phyloP scores from a whole-genome alignment of 495 filamentous ascomycete genomes.

The Podospora sp. region DNA sequence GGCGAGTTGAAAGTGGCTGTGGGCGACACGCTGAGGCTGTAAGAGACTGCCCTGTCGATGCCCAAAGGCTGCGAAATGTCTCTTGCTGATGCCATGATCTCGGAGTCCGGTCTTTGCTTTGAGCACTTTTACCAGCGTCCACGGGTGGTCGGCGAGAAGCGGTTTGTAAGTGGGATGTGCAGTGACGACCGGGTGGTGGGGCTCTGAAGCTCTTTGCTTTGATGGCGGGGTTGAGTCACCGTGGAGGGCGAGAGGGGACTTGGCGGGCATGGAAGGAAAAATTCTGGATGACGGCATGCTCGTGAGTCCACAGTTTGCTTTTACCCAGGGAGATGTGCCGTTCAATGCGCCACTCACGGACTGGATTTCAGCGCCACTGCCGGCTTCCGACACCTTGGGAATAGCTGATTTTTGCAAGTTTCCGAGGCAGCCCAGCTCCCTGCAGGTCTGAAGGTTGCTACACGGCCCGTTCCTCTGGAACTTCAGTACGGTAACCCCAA shows the following conservation, averaged over 20 bases:
- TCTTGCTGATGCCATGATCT: conserved; percentile 43
- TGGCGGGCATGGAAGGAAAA: conserved; percentile 23
- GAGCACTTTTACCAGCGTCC: neutral
- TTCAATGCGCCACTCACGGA: neutral
- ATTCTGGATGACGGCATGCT: conserved; percentile 34
- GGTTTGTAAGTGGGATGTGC: neutral
- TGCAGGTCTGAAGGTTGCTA: neutral
- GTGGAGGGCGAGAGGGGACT: conserved; percentile 1
- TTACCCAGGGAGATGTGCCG: neutral
- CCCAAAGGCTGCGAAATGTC: conserved; percentile 40
- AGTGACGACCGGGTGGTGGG: neutral
- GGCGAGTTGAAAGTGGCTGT: conserved; percentile 66
- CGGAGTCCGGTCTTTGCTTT: neutral
- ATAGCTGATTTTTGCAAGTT: neutral
- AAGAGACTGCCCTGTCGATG: conserved; percentile 45
- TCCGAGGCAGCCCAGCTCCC: neutral
- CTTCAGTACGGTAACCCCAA: neutral
- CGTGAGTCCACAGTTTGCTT: neutral
- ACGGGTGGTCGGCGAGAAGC: neutral
- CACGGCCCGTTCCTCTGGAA: neutral
- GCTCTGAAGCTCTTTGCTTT: conserved; percentile 1
- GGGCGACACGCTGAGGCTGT: conserved; percentile 56
- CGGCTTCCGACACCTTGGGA: neutral
- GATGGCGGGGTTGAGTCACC: conserved; percentile 5
- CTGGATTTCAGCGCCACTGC: neutral